These are phyloP conservation scores for Exophiala xenobiotica DNA, from an alignment of 2,329 filamentous ascomycete species.

Conservation along the genomic window DNA sequence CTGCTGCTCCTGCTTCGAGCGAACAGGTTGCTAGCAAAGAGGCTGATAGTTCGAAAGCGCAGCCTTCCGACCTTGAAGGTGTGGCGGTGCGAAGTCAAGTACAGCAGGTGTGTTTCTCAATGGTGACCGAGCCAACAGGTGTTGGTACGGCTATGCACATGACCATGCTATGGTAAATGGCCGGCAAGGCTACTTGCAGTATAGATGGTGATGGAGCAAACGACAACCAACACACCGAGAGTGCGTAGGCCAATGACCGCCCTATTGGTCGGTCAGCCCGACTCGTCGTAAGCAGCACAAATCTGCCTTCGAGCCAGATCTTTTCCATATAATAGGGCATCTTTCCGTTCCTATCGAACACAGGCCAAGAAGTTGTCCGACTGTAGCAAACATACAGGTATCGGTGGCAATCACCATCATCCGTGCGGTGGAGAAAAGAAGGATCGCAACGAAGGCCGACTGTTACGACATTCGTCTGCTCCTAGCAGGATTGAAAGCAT, in stretches of 20 bases:
- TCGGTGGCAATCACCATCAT: neutral
- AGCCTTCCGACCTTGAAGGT: too few species aligned
- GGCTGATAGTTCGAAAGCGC: too few species aligned
- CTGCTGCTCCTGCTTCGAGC: too few species aligned
- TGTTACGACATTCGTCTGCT: too few species aligned
- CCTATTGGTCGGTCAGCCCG: neutral
- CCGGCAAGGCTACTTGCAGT: neutral
- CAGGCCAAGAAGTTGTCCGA: neutral
- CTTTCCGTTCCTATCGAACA: neutral
- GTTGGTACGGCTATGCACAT: neutral
- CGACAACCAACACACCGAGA: neutral
- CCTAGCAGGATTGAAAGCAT: too few species aligned
- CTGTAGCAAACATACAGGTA: neutral
- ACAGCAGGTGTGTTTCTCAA: too few species aligned
- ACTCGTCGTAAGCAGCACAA: slow-evolving; percentile 1
- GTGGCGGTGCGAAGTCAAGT: too few species aligned
- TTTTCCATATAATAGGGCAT: too few species aligned
- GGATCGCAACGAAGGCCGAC: too few species aligned
- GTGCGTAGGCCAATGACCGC: neutral
- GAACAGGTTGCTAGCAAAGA: too few species aligned
- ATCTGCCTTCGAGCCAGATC: neutral
- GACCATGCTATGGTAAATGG: neutral
- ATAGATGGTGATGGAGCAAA: neutral
- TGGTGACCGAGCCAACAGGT: neutral
- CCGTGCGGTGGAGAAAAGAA: too few species aligned